Conservation (phyloP, 495 filamentous ascomycete species). For the Aspergillus sclerotioniger region DNA sequence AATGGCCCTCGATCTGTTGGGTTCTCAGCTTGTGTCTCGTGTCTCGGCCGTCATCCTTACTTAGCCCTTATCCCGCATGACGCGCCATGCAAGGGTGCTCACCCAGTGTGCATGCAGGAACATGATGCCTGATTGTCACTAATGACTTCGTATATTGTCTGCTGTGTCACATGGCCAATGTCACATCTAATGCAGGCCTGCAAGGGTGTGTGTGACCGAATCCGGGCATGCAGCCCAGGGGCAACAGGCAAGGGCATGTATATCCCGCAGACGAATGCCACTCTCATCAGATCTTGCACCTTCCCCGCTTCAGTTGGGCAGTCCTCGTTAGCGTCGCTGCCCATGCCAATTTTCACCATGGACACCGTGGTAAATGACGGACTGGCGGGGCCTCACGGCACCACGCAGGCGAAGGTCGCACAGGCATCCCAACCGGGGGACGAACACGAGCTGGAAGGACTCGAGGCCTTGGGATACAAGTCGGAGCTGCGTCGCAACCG, state of each 20-base stretch:
- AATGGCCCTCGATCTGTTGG: too few species aligned
- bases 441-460: slow-evolving; percentile 15
- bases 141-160: background rate
- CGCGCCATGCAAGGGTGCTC: background rate
- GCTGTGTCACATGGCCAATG: background rate
- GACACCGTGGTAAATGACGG: background rate
- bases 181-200: background rate
- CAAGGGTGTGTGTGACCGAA: background rate
- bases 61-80: background rate
- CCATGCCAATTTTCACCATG: background rate
- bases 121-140: background rate
- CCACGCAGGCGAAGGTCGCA: background rate
- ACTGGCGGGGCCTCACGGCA: background rate
- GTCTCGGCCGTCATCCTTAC: too few species aligned
- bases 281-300: background rate
- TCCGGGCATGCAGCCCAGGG: background rate
- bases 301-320: background rate
- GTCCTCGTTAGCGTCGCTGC: background rate
- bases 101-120: background rate
- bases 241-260: background rate
- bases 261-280: background rate
- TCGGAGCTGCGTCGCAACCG: slow-evolving; percentile 40
- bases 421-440: background rate
- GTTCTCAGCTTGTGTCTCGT: too few species aligned
- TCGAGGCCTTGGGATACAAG: slow-evolving; percentile 39